Evolutionary conservation across 768 basidiomycete genomes (phyloP).

Genomic region (Suillus brevipes): DNA sequence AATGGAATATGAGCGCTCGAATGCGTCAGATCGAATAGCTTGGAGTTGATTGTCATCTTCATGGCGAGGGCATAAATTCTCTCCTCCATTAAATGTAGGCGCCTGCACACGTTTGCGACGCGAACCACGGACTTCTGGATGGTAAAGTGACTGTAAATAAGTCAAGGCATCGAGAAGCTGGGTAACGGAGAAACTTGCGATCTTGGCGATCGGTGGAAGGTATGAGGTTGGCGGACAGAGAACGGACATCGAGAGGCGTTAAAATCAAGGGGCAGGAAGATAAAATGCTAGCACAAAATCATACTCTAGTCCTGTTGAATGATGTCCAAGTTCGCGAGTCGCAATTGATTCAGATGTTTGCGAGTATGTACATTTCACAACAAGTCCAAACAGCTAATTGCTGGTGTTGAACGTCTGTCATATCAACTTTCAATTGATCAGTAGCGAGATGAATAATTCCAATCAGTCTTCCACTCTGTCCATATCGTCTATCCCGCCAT

Average conservation of each 20-base stretch:
- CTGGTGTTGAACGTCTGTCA: no score
- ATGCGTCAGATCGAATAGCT: constrained; percentile 52
- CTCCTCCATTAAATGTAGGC: neutral
- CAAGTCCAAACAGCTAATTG: neutral
- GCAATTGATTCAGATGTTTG: neutral
- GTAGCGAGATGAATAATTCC: constrained; percentile 13
- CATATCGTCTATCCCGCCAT: constrained; percentile 18
- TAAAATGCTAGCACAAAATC: constrained; percentile 3
- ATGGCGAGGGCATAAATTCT: neutral
- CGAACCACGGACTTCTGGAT: constrained; percentile 62
- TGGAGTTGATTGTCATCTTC: constrained; percentile 23
- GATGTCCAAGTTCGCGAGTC: neutral
- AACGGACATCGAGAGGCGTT: constrained; percentile 1
- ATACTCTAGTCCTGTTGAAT: neutral
- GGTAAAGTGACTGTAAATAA: constrained; percentile 57
- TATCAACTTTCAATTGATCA: no score
- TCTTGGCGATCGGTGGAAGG: constrained; percentile 54
- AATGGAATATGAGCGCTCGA: constrained; percentile 68
- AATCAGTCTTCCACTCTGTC: constrained; percentile 20
- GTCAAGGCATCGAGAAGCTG: constrained; percentile 45
- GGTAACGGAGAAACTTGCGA: constrained; percentile 35
- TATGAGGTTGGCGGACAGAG: constrained; percentile 45
- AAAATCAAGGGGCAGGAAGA: neutral
- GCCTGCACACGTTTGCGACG: constrained; percentile 36
- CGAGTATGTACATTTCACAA: neutral